Percentiles rank a stretch among this genome's conserved stretches.
phyloP scores from a whole-genome alignment of 805 yeast species.

The Zygoascus bituminiphila region DNA sequence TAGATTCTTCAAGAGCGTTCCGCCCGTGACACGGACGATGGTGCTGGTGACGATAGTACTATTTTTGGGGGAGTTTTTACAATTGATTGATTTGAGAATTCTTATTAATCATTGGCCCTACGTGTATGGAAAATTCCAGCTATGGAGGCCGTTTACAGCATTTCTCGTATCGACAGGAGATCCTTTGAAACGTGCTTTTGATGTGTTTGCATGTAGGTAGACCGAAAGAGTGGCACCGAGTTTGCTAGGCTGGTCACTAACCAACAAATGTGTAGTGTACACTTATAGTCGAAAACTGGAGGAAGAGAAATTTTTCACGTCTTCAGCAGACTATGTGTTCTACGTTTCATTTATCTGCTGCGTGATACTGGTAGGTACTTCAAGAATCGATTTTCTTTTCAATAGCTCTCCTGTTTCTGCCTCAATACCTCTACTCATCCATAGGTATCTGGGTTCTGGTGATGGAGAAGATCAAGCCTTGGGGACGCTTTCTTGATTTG shows the following conservation, averaged over 20 bases:
- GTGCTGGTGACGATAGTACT: constrained; percentile 10
- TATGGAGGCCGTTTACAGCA: constrained; percentile 22
- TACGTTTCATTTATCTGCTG: constrained; percentile 18
- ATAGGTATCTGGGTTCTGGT: constrained; percentile 28
- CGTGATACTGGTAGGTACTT: constrained; percentile 18
- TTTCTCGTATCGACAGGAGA: constrained; percentile 15
- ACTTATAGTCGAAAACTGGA: constrained; percentile 18
- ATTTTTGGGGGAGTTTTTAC: constrained; percentile 8
- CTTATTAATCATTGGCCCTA: constrained; percentile 14
- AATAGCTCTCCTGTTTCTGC: constrained; percentile 29
- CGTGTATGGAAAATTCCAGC: constrained; percentile 9
- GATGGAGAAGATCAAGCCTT: constrained; percentile 29
- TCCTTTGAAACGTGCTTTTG: constrained; percentile 15
- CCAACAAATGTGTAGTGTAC: constrained; percentile 13
- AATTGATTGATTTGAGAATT: constrained; percentile 1
- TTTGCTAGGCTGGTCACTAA: not conserved
- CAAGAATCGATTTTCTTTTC: not conserved
- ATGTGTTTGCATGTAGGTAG: constrained; percentile 14
- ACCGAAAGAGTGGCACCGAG: not conserved
- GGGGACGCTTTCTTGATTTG: constrained; percentile 14
- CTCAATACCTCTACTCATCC: constrained; percentile 21
- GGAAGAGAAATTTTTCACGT: constrained; percentile 13
- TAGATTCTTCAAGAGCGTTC: constrained; percentile 15
- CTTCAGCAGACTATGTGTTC: constrained; percentile 20
- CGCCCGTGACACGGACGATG: constrained; percentile 19